Base-by-base conservation (phyloP, 2,329 filamentous ascomycete genomes). In the Fusarium nodosum region DNA sequence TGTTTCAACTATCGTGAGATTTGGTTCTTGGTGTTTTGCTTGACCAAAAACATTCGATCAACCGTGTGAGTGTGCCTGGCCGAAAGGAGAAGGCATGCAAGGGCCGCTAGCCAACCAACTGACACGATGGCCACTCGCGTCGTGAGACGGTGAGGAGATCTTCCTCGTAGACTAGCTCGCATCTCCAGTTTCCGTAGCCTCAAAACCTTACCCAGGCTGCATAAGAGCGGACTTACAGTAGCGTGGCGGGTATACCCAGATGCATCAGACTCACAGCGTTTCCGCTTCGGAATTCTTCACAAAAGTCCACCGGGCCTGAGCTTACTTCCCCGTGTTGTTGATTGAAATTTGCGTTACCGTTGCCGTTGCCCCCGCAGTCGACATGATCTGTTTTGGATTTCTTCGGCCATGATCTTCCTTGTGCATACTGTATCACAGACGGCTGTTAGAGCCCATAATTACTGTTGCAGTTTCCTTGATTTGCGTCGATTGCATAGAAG, bases 181-280 rank as follows among this genome's bases (percentile, higher is more conserved):
- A 68, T 68, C 58, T 70, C 58, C 56, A 56, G 56, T 45, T 56
- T 55, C 63, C 60, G 31, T 63, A 68, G 60, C 48, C 34, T 68
- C 55, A 28, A 51, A 52, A 53, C 46, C 63, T 42, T 53, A 55
- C 42, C 47, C 38, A 47, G 45, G 52, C 62, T 72, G 66, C 72
- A 74, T 26, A 28, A 71, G 28, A 63, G 69, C 69, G 72, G 72
- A 54, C 64, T 52, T 30, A 52, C 24, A 28, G 34, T 52, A 52
- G 48, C 34, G 48, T 62, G 60, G 69, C 69, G 71, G 71, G 64
- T 72, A 68, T 69, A 68, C 56, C 66, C 66, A 65, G 69, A 41
- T 52, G 48, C 48, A 41, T 41, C 48, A 52, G 48, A 52, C 24
- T 51, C 26, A 46, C 44, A 52, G n/a, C 26, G 34, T 52, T 69